These are phyloP conservation scores for rapeseed (Brassica napus) DNA, from an alignment of 345 rosid species.

Conservation along the genomic window Da-Ae NC_063446.1:5857501-5858000, in stretches of 20 bases:
- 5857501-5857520: no score
- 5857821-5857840: not conserved
- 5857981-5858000: not conserved
- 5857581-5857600: not conserved
- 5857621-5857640: not conserved
- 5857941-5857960: not conserved
- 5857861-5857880: not conserved
- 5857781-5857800: not conserved
- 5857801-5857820: not conserved
- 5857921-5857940: conserved; percentile 4
- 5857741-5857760: no score
- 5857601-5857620: not conserved
- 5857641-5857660: not conserved
- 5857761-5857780: no score
- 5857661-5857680: no score
- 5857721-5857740: not conserved
- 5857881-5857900: conserved; percentile 12
- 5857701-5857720: not conserved
- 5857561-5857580: not conserved
- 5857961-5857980: not conserved
- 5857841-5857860: not conserved
- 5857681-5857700: not conserved
- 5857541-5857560: no score
- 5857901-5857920: conserved; percentile 28
- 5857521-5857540: no score